Base-by-base conservation (phyloP, 352 stramenopile species). In the Ochromonadaceae sp. region DNA sequence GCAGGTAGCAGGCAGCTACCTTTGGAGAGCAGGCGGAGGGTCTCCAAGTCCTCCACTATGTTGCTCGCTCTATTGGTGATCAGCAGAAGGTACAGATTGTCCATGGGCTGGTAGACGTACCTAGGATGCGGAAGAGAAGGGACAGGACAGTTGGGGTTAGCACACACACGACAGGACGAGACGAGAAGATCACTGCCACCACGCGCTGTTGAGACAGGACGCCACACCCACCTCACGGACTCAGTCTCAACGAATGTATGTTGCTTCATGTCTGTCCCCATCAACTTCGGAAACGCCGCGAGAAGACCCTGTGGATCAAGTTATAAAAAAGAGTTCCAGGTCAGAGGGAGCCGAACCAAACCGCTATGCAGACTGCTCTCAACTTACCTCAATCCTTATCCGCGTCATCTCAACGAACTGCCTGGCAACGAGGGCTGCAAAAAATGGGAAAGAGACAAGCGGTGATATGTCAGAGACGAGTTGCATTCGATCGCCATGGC, bases 171-270 rank as follows among this genome's bases (percentile, higher is more conserved):
- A n/a, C n/a, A n/a, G n/a, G n/a, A n/a, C n/a, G n/a, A n/a, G n/a
- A n/a, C n/a, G n/a, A n/a, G n/a, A n/a, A n/a, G n/a, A n/a, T n/a
- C n/a, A n/a, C n/a, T n/a, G n/a, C n/a, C n/a, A n/a, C n/a, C n/a
- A n/a, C n/a, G n/a, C n/a, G n/a, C n/a, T n/a, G n/a, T n/a, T n/a
- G n/a, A n/a, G n/a, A n/a, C n/a, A n/a, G n/a, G n/a, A n/a, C n/a
- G n/a, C n/a, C n/a, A n/a, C n/a, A 9, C 48, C 26, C 25, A 61
- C 52, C 52, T 62, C 56, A 99, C 92, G 59, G 82, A 92, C 62
- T 98, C 93, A 42, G 93, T 98, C 72, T 99, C 93, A 57, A 99
- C 95, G 73, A 96, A 99, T 66, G 92, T 98, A 79, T 99, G 93
- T 75, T 98, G 90, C 15, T 67, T 55, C 39, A 77, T 78, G 41